phyloP scores from a whole-genome alignment of 1,284 basidiomycete genomes.

The Pseudozyma flocculosa region DNA sequence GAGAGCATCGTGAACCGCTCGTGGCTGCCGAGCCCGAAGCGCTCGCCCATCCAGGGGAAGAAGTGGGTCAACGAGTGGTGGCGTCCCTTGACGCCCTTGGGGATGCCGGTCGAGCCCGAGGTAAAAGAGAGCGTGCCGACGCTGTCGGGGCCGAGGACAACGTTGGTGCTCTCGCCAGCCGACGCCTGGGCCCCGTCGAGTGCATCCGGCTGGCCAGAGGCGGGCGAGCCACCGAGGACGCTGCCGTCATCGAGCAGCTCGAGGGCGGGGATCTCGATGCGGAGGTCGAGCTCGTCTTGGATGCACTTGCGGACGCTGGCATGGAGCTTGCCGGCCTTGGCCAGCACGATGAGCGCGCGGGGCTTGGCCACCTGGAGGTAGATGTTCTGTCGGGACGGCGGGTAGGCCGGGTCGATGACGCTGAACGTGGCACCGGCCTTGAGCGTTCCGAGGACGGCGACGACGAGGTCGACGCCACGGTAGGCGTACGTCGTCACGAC shows the following conservation, averaged over 20 bases:
- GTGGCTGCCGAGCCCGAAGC: slow-evolving; percentile 73
- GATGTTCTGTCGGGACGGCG: slow-evolving; percentile 87
- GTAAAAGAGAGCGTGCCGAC: slow-evolving; percentile 95
- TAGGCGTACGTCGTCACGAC: slow-evolving; percentile 99
- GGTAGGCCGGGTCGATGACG: slow-evolving; percentile 98
- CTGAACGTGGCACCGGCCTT: slow-evolving; percentile 97
- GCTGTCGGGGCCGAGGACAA: slow-evolving; percentile 89
- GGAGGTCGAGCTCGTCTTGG: slow-evolving; percentile 73
- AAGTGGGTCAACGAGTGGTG: slow-evolving; percentile 98
- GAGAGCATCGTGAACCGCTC: slow-evolving; percentile 98
- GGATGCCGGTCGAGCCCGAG: slow-evolving; percentile 94
- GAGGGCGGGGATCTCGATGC: slow-evolving; percentile 89
- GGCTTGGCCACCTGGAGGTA: slow-evolving; percentile 93
- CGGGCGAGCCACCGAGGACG: slow-evolving; percentile 68
- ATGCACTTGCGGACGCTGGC: slow-evolving; percentile 85
- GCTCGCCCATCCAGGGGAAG: slow-evolving; percentile 98
- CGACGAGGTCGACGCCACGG: slow-evolving; percentile 91
- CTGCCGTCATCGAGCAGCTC: slow-evolving; percentile 66
- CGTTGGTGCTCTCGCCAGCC: slow-evolving; percentile 64
- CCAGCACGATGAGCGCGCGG: slow-evolving; percentile 86
- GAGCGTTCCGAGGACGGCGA: slow-evolving; percentile 93
- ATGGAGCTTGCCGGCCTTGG: slow-evolving; percentile 81
- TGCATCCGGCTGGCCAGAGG: slow-evolving; percentile 57
- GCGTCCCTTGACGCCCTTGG: slow-evolving; percentile 92
- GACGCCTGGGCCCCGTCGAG: slow-evolving; percentile 64